Base-by-base conservation (phyloP, 1,139 yeast genomes). In the Taiozyma sp. region DNA sequence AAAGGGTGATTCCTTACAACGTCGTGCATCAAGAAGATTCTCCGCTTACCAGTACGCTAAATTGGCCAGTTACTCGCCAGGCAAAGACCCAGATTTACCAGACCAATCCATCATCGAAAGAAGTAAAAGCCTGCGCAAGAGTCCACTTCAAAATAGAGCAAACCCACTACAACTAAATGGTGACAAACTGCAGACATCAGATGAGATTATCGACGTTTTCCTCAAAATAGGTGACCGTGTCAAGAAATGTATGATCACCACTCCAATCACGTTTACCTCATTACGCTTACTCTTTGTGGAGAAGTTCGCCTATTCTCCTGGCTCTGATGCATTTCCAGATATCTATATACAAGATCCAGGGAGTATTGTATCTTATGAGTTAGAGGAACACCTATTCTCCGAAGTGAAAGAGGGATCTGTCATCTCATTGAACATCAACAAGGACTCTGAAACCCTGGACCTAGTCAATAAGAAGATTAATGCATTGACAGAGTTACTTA, bases 31-130 rank as follows among this genome's bases (percentile, higher is more conserved):
- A 0, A 81, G 90, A 59, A 73, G 99, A 54, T 93, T 87, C 64
- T 89, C 97, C 28, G 97, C 97, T 0, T 93, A 91, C 57, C 98
- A 93, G 64, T 87, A 86, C 69, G 92, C 96, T 1, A 88, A 87
- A 61, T 75, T 88, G 27, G 76, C 91, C 0, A 83, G 80, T 57
- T 74, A 71, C 57, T 71, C 75, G 6, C 76, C 75, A 4, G 68
- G 62, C 6, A 56, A 62, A 30, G 66, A 62, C 38, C 65, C 68
- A 1, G 70, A 68, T 10, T 61, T 69, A 2, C 67, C 69, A 2
- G 57, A 56, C 38, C 57, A 53, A 16, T 49, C 61, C 12, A 47
- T 57, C 8, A 43, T 51, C 16, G 59, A 57, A 28, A 51, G 51
- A 19, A 50, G 49, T 22, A 46, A 51, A 30, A 51, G 54, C 23